phyloP scores from a whole-genome alignment of 164 flowering plant species.

The Warburgia ugandensis region DNA sequence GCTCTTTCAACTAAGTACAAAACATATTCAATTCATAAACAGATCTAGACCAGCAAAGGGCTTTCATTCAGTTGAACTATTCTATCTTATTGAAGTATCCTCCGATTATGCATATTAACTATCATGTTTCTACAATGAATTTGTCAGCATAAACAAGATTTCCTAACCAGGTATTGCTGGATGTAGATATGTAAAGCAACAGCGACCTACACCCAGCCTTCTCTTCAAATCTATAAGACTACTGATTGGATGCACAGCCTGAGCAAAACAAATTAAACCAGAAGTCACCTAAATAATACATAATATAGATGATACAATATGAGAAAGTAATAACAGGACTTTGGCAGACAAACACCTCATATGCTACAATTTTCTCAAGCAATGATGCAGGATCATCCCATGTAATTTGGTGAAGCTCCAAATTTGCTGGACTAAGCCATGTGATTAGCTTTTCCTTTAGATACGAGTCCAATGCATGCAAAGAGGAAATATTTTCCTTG shows the following conservation, averaged over 20 bases:
- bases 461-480: slow-evolving; percentile 75
- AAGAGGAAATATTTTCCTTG: slow-evolving; percentile 63
- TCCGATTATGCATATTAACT: neutral
- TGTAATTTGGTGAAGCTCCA: slow-evolving; percentile 89
- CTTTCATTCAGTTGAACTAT: no score
- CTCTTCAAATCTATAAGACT: slow-evolving; percentile 85
- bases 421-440: slow-evolving; percentile 94
- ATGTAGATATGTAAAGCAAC: slow-evolving; percentile 94
- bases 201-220: slow-evolving; percentile 89
- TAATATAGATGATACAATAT: neutral
- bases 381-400: slow-evolving; percentile 97
- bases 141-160: slow-evolving; percentile 7
- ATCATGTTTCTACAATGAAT: neutral
- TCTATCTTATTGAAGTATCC: no score
- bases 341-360: slow-evolving; percentile 45
- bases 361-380: slow-evolving; percentile 89
- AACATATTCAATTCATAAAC: no score
- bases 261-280: neutral
- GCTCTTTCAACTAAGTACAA: no score
- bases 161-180: slow-evolving; percentile 82
- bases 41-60: no score
- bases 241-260: slow-evolving; percentile 99
- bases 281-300: neutral
- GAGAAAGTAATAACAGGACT: slow-evolving; percentile 4
- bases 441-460: slow-evolving; percentile 80